These are phyloP conservation scores for Zoysia pacifica DNA, from an alignment of 176 grass and related monocot species.

Conservation along the genomic window DNA sequence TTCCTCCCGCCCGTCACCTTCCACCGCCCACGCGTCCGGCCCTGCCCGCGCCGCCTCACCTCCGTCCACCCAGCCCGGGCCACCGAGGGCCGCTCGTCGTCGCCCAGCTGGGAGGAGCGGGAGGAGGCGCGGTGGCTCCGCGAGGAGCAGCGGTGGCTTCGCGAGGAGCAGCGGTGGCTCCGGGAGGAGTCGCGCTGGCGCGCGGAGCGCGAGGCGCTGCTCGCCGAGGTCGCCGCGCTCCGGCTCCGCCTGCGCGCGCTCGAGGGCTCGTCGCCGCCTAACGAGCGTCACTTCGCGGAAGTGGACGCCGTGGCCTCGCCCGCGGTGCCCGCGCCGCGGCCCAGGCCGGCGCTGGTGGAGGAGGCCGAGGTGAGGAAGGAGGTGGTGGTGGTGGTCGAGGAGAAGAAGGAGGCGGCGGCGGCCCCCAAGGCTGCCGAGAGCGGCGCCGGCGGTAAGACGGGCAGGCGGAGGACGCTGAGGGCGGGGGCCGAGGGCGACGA, in stretches of 20 bases:
- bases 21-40: conserved; percentile 46
- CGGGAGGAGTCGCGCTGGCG: conserved; percentile 74
- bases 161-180: conserved; percentile 81
- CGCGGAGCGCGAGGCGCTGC: conserved; percentile 66
- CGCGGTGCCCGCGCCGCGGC: conserved; percentile 29
- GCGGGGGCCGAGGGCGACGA: conserved; percentile 77
- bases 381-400: conserved; percentile 55
- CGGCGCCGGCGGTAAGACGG: conserved; percentile 10
- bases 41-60: neutral
- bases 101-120: conserved; percentile 57
- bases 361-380: conserved; percentile 66
- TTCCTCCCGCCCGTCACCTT: conserved; percentile 36
- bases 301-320: conserved; percentile 47
- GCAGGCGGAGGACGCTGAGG: conserved; percentile 51
- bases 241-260: conserved; percentile 58
- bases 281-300: neutral
- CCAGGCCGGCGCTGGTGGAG: conserved; percentile 43
- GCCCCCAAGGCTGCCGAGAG: conserved; percentile 1
- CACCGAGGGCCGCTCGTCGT: neutral
- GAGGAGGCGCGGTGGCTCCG: conserved; percentile 80
- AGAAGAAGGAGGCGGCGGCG: conserved; percentile 3
- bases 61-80: neutral
- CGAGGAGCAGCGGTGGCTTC: conserved; percentile 80
- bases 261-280: conserved; percentile 9
- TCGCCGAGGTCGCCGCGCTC: conserved; percentile 66